Conservation (phyloP, 192 early-diverging fungal genomes). For the Dispira simplex region DNA sequence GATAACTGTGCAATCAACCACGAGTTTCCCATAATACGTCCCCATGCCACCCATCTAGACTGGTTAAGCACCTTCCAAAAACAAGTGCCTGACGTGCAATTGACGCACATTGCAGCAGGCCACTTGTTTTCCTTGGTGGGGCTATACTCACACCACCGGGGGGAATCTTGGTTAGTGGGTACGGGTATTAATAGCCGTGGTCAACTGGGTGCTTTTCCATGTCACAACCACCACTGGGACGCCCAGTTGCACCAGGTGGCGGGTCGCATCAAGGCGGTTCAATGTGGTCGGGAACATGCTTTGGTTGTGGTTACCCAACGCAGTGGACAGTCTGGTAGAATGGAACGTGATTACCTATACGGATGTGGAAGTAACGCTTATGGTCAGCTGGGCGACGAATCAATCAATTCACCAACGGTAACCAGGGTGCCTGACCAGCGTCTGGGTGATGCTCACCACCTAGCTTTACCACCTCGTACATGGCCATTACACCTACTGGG, state of each 20-base stretch:
- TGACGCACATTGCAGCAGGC: not conserved
- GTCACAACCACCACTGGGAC: not conserved
- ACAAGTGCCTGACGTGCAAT: too few relatives aligned
- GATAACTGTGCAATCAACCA: too few relatives aligned
- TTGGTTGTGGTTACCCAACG: not conserved
- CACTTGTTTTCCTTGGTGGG: slow-evolving; percentile 9
- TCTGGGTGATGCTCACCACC: not conserved
- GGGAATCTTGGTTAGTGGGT: not conserved
- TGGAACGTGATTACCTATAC: not conserved
- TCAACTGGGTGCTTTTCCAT: not conserved
- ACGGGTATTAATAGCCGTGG: not conserved
- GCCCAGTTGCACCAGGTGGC: not conserved
- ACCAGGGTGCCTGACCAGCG: not conserved
- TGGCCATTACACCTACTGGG: too few relatives aligned
- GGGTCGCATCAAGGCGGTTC: not conserved
- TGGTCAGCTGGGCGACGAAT: not conserved
- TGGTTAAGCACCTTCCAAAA: too few relatives aligned
- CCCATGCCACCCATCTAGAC: too few relatives aligned
- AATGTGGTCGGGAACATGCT: not conserved
- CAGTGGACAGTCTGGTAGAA: not conserved
- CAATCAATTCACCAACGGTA: not conserved
- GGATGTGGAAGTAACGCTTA: not conserved
- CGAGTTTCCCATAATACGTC: too few relatives aligned
- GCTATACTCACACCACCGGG: not conserved
- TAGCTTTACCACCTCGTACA: not conserved